Conservation (phyloP, 176 grass and related monocot species). For the Aegilops longissima region DNA sequence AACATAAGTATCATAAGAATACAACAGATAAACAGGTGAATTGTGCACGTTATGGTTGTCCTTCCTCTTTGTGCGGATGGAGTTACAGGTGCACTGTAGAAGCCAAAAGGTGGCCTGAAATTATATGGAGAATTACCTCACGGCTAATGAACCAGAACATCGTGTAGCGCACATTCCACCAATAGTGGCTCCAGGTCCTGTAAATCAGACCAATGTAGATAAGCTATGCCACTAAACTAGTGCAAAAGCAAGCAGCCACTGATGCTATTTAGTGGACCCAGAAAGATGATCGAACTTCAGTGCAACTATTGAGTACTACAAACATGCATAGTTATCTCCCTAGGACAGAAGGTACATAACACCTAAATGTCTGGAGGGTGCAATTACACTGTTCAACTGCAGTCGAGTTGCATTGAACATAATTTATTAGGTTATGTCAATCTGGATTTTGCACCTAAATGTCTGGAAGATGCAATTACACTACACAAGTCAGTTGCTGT, state of each 20-base stretch:
- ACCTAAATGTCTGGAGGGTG: neutral
- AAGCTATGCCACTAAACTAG: neutral
- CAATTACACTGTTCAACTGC: no score
- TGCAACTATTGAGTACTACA: conserved; percentile 10
- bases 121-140: conserved; percentile 68
- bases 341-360: neutral
- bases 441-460: no score
- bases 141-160: conserved; percentile 98
- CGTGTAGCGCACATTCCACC: conserved; percentile 98
- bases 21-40: conserved; percentile 22
- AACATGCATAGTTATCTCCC: neutral
- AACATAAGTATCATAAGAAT: conserved; percentile 26
- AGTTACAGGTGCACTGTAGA: conserved; percentile 9
- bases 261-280: neutral
- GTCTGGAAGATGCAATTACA: neutral
- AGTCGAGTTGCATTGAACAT: no score
- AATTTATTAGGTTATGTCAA: no score
- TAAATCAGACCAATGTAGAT: conserved; percentile 40
- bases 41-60: neutral
- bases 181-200: conserved; percentile 95
- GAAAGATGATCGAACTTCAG: neutral
- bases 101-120: conserved; percentile 23
- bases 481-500: conserved; percentile 14
- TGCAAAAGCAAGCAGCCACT: neutral
- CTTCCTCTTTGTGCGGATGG: neutral